phyloP scores from a whole-genome alignment of 306 rosid genomes.

The Vigna angularis region DNA sequence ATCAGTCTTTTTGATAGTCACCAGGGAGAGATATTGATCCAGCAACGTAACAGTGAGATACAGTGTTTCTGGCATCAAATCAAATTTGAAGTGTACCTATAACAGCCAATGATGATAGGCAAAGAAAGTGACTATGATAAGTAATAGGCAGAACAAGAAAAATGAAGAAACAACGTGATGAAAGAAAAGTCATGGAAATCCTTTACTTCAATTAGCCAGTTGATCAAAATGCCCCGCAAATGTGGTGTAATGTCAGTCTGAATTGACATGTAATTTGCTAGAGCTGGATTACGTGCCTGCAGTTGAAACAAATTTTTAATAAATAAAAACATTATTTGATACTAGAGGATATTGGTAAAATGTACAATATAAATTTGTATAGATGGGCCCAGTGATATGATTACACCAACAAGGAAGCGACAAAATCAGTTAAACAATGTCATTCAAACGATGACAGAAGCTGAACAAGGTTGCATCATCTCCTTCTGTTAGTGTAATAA shows the following conservation, averaged over 20 bases:
- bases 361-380: slow-evolving; percentile 2
- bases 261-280: slow-evolving; percentile 67
- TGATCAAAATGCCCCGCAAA: slow-evolving; percentile 87
- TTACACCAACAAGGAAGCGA: slow-evolving; percentile 4
- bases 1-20: slow-evolving; percentile 64
- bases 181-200: slow-evolving; percentile 23
- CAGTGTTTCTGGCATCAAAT: slow-evolving; percentile 91
- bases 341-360: background rate
- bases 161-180: slow-evolving; percentile 21
- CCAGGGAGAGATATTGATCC: slow-evolving; percentile 85
- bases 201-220: slow-evolving; percentile 91
- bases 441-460: slow-evolving; percentile 23
- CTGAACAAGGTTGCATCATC: slow-evolving; percentile 8
- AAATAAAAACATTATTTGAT: slow-evolving; percentile 21
- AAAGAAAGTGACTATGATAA: slow-evolving; percentile 36
- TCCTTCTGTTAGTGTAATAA: background rate
- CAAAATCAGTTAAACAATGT: slow-evolving; percentile 23
- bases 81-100: slow-evolving; percentile 88
- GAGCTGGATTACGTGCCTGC: slow-evolving; percentile 69
- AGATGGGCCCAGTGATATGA: background rate
- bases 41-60: slow-evolving; percentile 74
- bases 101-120: slow-evolving; percentile 39
- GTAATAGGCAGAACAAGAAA: slow-evolving; percentile 9
- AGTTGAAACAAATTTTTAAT: slow-evolving; percentile 35
- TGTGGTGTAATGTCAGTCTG: slow-evolving; percentile 75